phyloP scores from a whole-genome alignment of 1,284 basidiomycete genomes.

The Ustilago lituana region DNA sequence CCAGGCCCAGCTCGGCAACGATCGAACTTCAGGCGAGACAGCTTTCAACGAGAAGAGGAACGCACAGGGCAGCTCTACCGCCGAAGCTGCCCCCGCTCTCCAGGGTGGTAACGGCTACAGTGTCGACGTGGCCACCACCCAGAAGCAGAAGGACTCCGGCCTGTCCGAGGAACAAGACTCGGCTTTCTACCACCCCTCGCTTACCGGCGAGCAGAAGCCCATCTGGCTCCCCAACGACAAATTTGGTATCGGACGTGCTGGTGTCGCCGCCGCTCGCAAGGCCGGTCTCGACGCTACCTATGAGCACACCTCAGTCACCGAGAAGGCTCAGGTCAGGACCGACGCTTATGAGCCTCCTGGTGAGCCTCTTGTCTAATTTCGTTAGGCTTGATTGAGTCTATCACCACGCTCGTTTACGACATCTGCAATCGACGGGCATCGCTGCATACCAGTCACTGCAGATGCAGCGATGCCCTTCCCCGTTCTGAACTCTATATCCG shows the following conservation, averaged over 20 bases:
- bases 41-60: slow-evolving; percentile 53
- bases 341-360: slow-evolving; percentile 62
- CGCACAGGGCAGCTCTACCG: slow-evolving; percentile 12
- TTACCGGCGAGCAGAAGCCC: slow-evolving; percentile 57
- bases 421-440: background rate
- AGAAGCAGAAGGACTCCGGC: slow-evolving; percentile 13
- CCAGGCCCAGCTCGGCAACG: slow-evolving; percentile 13
- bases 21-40: slow-evolving; percentile 42
- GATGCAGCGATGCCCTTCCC: background rate
- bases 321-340: slow-evolving; percentile 61
- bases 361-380: slow-evolving; percentile 48
- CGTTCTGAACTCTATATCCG: slow-evolving; percentile 9
- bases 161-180: slow-evolving; percentile 31
- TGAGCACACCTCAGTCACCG: slow-evolving; percentile 57
- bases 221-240: slow-evolving; percentile 66
- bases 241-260: slow-evolving; percentile 60
- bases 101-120: slow-evolving; percentile 27
- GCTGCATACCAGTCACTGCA: too few relatives aligned
- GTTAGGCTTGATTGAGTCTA: background rate
- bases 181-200: slow-evolving; percentile 61
- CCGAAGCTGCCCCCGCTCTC: slow-evolving; percentile 15
- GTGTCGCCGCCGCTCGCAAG: slow-evolving; percentile 54
- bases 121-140: slow-evolving; percentile 7
- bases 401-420: slow-evolving; percentile 5
- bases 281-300: slow-evolving; percentile 60